Conservation (phyloP, 257 asterid genomes). For the Solanum tarapatanum region DNA sequence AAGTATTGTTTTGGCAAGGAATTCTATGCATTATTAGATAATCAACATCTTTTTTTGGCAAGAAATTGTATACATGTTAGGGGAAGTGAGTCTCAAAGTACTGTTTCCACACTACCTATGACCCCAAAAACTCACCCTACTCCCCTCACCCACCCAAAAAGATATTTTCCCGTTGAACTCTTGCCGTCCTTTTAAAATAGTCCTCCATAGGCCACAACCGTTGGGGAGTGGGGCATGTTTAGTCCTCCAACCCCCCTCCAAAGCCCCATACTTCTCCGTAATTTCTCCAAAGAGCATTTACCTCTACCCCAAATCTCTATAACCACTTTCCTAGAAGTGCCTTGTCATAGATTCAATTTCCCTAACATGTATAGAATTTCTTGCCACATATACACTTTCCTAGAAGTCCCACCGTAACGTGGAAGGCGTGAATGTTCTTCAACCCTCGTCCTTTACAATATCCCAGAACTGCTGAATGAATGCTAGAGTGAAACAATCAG, state of each 20-base stretch:
- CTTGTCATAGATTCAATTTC: neutral
- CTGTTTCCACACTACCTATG: neutral
- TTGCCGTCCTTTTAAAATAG: neutral
- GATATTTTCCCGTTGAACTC: neutral
- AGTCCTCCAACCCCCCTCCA: neutral
- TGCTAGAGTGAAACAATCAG: neutral
- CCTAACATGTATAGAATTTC: neutral
- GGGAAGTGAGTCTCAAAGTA: neutral
- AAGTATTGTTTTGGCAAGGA: neutral
- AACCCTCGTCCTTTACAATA: neutral
- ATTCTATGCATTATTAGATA: neutral
- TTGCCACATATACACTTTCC: neutral
- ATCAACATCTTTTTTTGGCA: neutral
- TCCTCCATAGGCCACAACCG: neutral
- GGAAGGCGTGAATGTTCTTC: neutral
- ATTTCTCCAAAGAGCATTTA: neutral
- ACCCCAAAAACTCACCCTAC: neutral
- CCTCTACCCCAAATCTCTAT: neutral
- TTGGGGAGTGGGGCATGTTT: neutral
- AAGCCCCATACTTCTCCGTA: neutral
- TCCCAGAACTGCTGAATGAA: neutral
- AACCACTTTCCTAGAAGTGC: neutral
- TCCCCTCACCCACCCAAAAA: neutral
- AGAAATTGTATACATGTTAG: neutral
- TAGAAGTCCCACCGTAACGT: neutral